Base-by-base conservation (phyloP, 495 filamentous ascomycete genomes). In the Lophium mytilinum region DNA sequence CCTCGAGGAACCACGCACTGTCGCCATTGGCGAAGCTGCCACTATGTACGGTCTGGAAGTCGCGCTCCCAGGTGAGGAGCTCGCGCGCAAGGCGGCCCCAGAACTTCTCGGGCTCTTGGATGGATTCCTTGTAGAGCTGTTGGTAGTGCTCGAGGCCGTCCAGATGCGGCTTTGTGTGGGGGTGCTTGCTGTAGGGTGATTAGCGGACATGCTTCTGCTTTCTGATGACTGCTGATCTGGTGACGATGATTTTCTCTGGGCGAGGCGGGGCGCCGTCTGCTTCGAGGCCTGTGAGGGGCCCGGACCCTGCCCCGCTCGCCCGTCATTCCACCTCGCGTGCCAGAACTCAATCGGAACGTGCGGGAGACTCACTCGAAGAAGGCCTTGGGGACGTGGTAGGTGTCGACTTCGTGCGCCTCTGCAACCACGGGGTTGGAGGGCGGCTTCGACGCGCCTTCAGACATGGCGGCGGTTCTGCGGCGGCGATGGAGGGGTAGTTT, bases 1-100 rank as follows among this genome's bases (percentile, higher is more conserved):
- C 93, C 73, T 96, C 93, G 49, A 89, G 72, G 71, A 99, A 99
- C 94, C 94, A 99, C 53, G 89, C 84, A 64, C 78, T 85, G 76
- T 98, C 91, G 60, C 93, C 93, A 61, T 87, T 78, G 55, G 70
- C 73, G 50, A 98, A 81, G 12, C 82, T 84, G 48, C 93, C 93
- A 62, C 75, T 78, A 67, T 82, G 84, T 15, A 95, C 92, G 14
- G 93, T 98, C 68, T 96, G 76, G 72, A 97, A 98, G 69, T 96
- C 91, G 55, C 78, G 79, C 63, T 89, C 83, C 86, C 95, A 98
- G 47, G 87, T 83, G 57, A 98, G 80, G 39, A 96, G 82, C 64
- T 97, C 92, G 43, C 90, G 85, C 24, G 92, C 94, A 72, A 82
- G 77, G 56, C 79, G 79, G 40, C 76, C 88, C 89, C 92, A 98